Percentiles rank a stretch among this genome's conserved stretches.
These are phyloP conservation scores for Phytophthora macrochlamydospora DNA, from an alignment of 352 stramenopile species.

Conservation along the genomic window DNA sequence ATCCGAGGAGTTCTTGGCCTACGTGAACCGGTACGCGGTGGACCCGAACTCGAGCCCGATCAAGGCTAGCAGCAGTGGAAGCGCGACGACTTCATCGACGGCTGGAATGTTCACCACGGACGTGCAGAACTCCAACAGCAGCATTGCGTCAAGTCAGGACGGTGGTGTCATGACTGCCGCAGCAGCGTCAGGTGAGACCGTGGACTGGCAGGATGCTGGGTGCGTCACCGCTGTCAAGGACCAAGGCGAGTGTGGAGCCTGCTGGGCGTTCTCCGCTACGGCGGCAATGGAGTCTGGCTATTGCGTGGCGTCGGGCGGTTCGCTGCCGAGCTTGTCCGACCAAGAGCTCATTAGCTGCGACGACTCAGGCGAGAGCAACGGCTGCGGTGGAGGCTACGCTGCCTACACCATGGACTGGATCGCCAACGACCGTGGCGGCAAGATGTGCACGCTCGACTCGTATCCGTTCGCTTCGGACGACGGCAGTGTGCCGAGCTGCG, in stretches of 20 bases:
- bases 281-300: conserved; percentile 62
- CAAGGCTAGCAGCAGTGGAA: conserved; percentile 20
- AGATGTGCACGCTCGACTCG: conserved; percentile 59
- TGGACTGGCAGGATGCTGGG: conserved; percentile 73
- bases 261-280: conserved; percentile 66
- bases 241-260: conserved; percentile 57
- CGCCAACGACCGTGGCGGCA: conserved; percentile 42
- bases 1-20: conserved; percentile 57
- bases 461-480: conserved; percentile 54
- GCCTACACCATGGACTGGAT: conserved; percentile 69
- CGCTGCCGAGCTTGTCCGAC: conserved; percentile 49
- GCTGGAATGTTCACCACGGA: conserved; percentile 37
- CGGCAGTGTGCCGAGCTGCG: conserved; percentile 40
- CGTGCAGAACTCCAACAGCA: conserved; percentile 11
- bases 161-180: conserved; percentile 42
- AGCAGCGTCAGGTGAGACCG: conserved; percentile 41
- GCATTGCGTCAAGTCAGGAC: conserved; percentile 13
- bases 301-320: conserved; percentile 45
- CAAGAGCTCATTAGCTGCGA: conserved; percentile 81
- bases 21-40: conserved; percentile 52
- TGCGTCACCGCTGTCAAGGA: conserved; percentile 80
- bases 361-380: conserved; percentile 44
- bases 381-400: conserved; percentile 67
- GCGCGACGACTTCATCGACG: conserved; percentile 3
- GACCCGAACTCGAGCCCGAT: conserved; percentile 27